These are phyloP conservation scores for Diaporthe ampelina DNA, from an alignment of 2,329 filamentous ascomycete species.

Conservation along the genomic window DNA sequence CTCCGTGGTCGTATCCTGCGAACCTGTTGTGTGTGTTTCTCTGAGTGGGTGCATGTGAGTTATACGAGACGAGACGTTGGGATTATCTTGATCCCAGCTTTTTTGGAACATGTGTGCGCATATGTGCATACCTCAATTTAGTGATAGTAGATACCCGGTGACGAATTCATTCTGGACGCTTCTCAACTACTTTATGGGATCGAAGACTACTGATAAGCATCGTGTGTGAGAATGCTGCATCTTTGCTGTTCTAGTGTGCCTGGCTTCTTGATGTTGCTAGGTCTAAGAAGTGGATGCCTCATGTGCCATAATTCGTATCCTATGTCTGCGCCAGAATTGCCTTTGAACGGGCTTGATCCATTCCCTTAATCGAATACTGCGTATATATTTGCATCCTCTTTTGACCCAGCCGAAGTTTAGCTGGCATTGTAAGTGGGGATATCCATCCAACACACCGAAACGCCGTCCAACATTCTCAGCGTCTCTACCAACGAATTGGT, in stretches of 20 bases:
- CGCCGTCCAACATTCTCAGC: neutral
- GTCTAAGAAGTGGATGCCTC: neutral
- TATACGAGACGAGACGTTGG: neutral
- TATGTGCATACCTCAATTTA: neutral
- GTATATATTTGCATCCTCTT: too few species aligned
- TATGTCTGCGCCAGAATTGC: neutral
- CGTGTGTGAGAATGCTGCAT: neutral
- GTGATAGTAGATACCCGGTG: slow-evolving; percentile 15
- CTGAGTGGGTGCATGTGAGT: too few species aligned
- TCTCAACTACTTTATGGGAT: neutral
- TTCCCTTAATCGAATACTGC: too few species aligned
- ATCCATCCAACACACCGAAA: too few species aligned
- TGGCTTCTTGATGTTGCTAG: too few species aligned
- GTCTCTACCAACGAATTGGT: neutral
- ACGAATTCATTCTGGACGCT: neutral
- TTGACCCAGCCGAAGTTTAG: too few species aligned
- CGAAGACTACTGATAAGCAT: too few species aligned
- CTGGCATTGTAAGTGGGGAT: neutral
- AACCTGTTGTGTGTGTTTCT: neutral
- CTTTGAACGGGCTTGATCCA: neutral
- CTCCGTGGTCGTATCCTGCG: neutral
- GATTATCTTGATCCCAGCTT: neutral
- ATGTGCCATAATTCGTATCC: neutral
- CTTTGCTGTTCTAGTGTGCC: neutral
- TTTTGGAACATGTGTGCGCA: neutral